Evolutionary conservation across 352 stramenopile species (phyloP).

Genomic region (Phytophthora europaea): DNA sequence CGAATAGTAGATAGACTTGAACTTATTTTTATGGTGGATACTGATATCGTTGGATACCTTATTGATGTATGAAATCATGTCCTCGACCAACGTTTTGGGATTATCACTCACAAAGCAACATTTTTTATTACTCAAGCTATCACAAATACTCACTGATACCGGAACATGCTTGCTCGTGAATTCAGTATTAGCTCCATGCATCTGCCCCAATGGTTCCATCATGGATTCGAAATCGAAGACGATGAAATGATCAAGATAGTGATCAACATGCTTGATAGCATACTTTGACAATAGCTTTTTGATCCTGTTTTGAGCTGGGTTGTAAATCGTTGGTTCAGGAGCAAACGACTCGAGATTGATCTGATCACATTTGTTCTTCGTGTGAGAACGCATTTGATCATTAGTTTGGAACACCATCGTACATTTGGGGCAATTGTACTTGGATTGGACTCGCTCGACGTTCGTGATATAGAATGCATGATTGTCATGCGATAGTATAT

Average conservation of each 20-base stretch:
- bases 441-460: no score
- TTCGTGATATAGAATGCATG: no score
- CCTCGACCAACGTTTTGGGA: neutral
- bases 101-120: conserved; percentile 8
- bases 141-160: neutral
- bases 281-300: conserved; percentile 8
- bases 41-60: neutral
- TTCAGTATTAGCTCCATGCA: neutral
- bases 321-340: conserved; percentile 8
- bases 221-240: conserved; percentile 23
- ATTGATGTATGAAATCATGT: conserved; percentile 5
- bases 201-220: neutral
- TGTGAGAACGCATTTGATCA: no score
- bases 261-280: conserved; percentile 10
- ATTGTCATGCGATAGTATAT: no score
- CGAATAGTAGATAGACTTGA: no score
- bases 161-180: conserved; percentile 2
- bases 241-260: conserved; percentile 36
- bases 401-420: no score
- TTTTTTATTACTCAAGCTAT: conserved; percentile 11
- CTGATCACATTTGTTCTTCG: no score
- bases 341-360: conserved; percentile 33
- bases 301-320: conserved; percentile 4
- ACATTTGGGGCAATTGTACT: no score
- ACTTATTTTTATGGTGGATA: neutral